phyloP scores from a whole-genome alignment of 2,329 filamentous ascomycete species.

The Tolypocladium album region DNA sequence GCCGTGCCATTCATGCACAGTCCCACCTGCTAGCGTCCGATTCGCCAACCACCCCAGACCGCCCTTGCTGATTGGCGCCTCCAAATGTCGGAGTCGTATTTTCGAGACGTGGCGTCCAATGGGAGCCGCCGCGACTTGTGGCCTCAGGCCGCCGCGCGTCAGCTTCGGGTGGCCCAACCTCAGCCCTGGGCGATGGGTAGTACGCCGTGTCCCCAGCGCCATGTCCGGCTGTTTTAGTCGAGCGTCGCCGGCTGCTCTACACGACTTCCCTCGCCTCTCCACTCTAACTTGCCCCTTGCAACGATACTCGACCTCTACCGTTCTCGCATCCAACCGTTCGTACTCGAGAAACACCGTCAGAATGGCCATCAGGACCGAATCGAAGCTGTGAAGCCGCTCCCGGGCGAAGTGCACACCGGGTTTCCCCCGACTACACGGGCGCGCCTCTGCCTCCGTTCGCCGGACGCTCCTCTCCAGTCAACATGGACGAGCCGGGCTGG shows the following conservation, averaged over 20 bases:
- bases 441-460: not conserved
- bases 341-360: conserved; percentile 4
- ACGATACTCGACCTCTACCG: conserved; percentile 7
- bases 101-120: conserved; percentile 7
- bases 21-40: not conserved
- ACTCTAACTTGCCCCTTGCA: conserved; percentile 1
- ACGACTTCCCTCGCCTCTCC: not conserved
- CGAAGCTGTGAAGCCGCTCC: conserved; percentile 4
- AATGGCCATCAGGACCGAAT: conserved; percentile 8
- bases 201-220: too few species aligned
- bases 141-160: conserved; percentile 9
- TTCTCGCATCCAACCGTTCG: conserved; percentile 1
- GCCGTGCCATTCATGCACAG: not conserved
- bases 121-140: not conserved
- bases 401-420: conserved; percentile 3
- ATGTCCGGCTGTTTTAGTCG: too few species aligned
- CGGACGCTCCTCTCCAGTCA: conserved; percentile 3
- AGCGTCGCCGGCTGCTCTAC: conserved; percentile 3
- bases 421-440: not conserved
- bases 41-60: not conserved
- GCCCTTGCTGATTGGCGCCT: not conserved
- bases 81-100: not conserved
- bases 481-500: conserved; percentile 43
- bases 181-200: too few species aligned
- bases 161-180: not conserved